Conservation (phyloP, 2,329 filamentous ascomycete genomes). For the Epichloe gansuensis region DNA sequence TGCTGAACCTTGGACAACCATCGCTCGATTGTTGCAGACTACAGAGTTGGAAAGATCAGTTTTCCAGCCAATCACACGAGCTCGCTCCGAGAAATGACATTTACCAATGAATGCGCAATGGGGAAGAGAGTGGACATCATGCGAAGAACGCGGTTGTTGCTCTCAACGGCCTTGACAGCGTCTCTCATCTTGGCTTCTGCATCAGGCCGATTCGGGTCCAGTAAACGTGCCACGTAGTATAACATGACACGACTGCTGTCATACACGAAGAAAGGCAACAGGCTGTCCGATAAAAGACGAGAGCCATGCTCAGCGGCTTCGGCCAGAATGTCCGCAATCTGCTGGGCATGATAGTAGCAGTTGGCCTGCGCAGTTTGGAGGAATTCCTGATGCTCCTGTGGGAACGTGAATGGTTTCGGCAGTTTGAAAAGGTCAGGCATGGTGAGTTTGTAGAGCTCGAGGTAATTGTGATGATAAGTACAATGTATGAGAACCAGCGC, state of each 20-base stretch:
- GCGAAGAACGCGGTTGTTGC: constrained; percentile 23
- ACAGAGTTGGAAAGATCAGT: neutral
- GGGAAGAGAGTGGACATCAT: constrained; percentile 27
- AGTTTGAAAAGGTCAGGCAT: constrained; percentile 32
- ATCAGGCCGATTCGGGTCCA: constrained; percentile 23
- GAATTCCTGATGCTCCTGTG: constrained; percentile 24
- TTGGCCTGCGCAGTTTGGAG: constrained; percentile 23
- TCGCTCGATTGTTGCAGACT: constrained; percentile 26
- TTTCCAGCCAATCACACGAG: neutral
- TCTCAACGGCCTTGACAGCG: constrained; percentile 27
- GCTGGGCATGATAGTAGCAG: constrained; percentile 25
- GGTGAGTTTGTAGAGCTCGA: constrained; percentile 32
- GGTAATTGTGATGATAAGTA: constrained; percentile 32
- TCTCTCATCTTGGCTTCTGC: constrained; percentile 23
- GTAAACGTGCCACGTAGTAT: constrained; percentile 32
- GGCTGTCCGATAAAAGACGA: constrained; percentile 28
- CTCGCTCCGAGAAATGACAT: constrained; percentile 5
- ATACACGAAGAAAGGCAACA: constrained; percentile 33
- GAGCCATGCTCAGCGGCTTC: constrained; percentile 28
- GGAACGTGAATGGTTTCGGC: constrained; percentile 27
- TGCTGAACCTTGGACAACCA: constrained; percentile 26
- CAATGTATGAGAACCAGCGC: constrained; percentile 32
- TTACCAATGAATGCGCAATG: constrained; percentile 25
- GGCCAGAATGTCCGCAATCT: constrained; percentile 25
- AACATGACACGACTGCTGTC: constrained; percentile 35